Evolutionary conservation across 331 rosid genomes (phyloP).

Genomic region (Rhamnella rubrinervis): DNA sequence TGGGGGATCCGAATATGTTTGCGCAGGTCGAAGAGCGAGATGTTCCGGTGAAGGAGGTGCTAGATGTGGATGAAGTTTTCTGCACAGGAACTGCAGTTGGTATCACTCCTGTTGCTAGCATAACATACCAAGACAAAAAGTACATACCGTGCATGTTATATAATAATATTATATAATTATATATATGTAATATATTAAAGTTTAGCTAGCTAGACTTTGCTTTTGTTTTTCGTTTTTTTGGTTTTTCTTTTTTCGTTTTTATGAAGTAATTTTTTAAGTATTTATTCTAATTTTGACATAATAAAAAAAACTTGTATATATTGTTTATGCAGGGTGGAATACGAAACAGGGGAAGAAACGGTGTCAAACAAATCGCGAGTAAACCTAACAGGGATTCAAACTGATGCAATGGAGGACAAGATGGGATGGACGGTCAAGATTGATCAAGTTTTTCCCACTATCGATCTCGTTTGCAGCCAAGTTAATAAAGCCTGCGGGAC

Average conservation of each 20-base stretch:
- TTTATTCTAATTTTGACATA: no score
- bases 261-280: no score
- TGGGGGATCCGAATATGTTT: background rate
- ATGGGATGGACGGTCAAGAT: conserved; percentile 23
- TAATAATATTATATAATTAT: no score
- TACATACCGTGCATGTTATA: background rate
- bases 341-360: conserved; percentile 23
- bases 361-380: conserved; percentile 22
- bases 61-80: conserved; percentile 14
- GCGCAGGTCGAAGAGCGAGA: conserved; percentile 4
- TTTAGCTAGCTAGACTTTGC: no score
- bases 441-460: no score
- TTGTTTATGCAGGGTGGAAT: conserved; percentile 25
- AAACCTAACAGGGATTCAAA: conserved; percentile 28
- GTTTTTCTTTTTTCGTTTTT: no score
- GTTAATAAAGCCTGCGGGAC: no score
- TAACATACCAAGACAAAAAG: background rate
- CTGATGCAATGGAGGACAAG: conserved; percentile 28
- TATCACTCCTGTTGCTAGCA: background rate
- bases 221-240: no score
- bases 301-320: no score
- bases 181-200: background rate
- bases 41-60: background rate
- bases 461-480: no score
- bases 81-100: conserved; percentile 8